phyloP scores from a whole-genome alignment of 345 rosid species.

The Moricandia moricandioides region DNA sequence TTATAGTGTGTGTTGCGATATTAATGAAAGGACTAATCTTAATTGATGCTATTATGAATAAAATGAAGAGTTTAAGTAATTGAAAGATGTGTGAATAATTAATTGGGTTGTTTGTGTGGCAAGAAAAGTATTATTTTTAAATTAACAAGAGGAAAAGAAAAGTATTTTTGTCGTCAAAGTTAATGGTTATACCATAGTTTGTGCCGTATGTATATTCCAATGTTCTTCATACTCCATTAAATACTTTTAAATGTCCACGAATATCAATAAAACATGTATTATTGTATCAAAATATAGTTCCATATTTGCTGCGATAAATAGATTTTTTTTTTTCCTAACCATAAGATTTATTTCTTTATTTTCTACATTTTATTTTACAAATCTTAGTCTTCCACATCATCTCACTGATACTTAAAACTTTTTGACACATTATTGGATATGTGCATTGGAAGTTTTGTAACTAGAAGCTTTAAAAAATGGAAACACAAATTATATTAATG shows the following conservation, averaged over 20 bases:
- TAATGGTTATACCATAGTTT: not conserved
- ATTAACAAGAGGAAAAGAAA: constrained; percentile 10
- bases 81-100: not conserved
- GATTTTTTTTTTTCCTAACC: not conserved
- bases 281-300: not conserved
- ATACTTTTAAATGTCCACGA: not conserved
- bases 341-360: not conserved
- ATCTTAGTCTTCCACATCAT: not conserved
- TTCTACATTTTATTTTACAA: no score
- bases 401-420: not conserved
- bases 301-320: not conserved
- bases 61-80: not conserved
- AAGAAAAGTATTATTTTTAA: constrained; percentile 11
- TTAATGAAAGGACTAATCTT: not conserved
- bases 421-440: not conserved
- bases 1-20: not conserved
- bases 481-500: not conserved
- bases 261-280: not conserved
- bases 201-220: not conserved
- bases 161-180: not conserved
- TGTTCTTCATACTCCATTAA: not conserved
- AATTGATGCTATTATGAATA: not conserved
- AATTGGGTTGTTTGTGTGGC: not conserved
- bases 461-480: not conserved
- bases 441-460: not conserved